phyloP scores from a whole-genome alignment of 495 filamentous ascomycete genomes.

The Penicilliopsis zonata region DNA sequence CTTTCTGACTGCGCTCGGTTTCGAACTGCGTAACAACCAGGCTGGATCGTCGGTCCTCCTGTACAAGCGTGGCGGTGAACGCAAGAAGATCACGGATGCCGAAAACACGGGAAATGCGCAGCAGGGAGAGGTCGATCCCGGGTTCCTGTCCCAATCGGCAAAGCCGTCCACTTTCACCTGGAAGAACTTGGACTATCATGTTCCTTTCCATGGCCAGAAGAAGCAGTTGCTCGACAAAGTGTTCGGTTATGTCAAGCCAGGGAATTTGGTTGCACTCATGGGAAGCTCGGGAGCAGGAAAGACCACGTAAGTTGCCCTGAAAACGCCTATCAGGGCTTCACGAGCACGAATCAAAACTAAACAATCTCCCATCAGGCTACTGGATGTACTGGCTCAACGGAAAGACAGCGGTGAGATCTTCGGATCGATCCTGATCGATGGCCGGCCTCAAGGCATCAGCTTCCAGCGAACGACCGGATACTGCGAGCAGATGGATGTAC shows the following conservation, averaged over 20 bases:
- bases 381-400: slow-evolving; percentile 36
- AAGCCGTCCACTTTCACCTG: slow-evolving; percentile 33
- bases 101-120: slow-evolving; percentile 8
- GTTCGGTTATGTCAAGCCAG: slow-evolving; percentile 69
- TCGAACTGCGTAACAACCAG: slow-evolving; percentile 50
- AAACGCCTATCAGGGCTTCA: background rate
- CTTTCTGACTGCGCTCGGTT: slow-evolving; percentile 49
- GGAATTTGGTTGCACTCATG: slow-evolving; percentile 70
- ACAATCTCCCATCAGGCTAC: slow-evolving; percentile 28
- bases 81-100: slow-evolving; percentile 14
- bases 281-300: slow-evolving; percentile 79
- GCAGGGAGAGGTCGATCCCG: slow-evolving; percentile 8
- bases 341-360: slow-evolving; percentile 48
- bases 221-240: slow-evolving; percentile 59
- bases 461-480: slow-evolving; percentile 60
- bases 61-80: slow-evolving; percentile 43
- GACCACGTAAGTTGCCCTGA: slow-evolving; percentile 55
- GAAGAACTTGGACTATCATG: slow-evolving; percentile 57
- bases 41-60: slow-evolving; percentile 50
- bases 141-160: slow-evolving; percentile 7
- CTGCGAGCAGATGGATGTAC: slow-evolving; percentile 73
- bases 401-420: slow-evolving; percentile 36
- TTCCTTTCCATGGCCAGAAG: slow-evolving; percentile 39
- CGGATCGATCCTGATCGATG: slow-evolving; percentile 36
- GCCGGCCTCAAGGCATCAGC: slow-evolving; percentile 28